phyloP scores from a whole-genome alignment of 1,139 yeast genomes.

The Geotrichum phurueaensis region DNA sequence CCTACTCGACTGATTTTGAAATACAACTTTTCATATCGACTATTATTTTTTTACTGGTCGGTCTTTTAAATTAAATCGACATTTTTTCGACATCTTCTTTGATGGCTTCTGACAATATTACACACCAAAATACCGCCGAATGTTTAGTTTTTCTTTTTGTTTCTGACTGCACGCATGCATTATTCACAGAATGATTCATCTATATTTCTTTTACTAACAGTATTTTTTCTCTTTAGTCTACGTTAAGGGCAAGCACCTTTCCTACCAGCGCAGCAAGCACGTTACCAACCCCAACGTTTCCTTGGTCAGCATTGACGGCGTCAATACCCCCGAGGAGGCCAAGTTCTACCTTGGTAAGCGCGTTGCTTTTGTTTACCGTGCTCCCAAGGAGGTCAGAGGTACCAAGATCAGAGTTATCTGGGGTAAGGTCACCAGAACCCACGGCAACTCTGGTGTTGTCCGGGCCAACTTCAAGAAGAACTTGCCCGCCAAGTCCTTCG shows the following conservation, averaged over 20 bases:
- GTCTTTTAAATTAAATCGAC: too few relatives aligned
- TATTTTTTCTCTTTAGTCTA: conserved; percentile 52
- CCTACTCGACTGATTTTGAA: too few relatives aligned
- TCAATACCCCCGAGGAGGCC: conserved; percentile 84
- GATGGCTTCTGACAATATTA: too few relatives aligned
- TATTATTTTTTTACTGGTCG: too few relatives aligned
- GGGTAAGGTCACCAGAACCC: conserved; percentile 92
- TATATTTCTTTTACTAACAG: not conserved
- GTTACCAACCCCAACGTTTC: conserved; percentile 98
- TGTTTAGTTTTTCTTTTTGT: not conserved
- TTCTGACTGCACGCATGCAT: not conserved
- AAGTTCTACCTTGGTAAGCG: conserved; percentile 99
- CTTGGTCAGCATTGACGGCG: conserved; percentile 95
- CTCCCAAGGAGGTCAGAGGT: conserved; percentile 96
- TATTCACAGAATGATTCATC: not conserved
- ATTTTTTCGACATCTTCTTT: not conserved
- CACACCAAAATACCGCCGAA: not conserved
- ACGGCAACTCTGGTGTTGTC: conserved; percentile 97
- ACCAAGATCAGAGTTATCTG: conserved; percentile 99
- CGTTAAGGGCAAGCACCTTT: conserved; percentile 99
- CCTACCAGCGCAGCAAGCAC: conserved; percentile 99
- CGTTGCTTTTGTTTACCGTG: conserved; percentile 98
- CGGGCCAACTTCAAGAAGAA: conserved; percentile 99
- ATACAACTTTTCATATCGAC: too few relatives aligned
- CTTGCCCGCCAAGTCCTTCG: conserved; percentile 99